Conservation (phyloP, 148 eudicot species). For the Cornus florida region DNA sequence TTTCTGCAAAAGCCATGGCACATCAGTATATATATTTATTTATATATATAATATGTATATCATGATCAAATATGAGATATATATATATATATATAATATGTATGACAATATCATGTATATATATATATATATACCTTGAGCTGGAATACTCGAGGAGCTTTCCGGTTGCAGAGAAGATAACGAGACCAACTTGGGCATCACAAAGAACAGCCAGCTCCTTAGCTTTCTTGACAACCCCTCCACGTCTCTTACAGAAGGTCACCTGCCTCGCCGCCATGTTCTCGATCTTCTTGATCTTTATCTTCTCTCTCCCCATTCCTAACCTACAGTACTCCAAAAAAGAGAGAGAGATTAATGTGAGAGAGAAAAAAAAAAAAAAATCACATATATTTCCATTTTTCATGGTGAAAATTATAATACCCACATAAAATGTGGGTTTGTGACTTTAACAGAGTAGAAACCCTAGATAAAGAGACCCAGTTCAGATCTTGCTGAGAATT, state of each 20-base stretch:
- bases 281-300: slow-evolving; percentile 49
- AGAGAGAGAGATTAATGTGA: neutral
- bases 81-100: no score
- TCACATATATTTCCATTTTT: no score
- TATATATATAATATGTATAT: no score
- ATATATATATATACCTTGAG: slow-evolving; percentile 25
- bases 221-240: slow-evolving; percentile 49
- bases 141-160: slow-evolving; percentile 39
- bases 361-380: no score
- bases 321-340: neutral
- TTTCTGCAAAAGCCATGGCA: no score
- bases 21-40: no score
- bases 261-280: slow-evolving; percentile 50
- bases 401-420: no score
- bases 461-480: neutral
- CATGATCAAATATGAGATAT: no score
- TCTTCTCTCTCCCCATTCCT: slow-evolving; percentile 44
- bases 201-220: slow-evolving; percentile 47
- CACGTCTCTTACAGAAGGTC: slow-evolving; percentile 45
- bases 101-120: no score
- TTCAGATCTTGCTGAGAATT: neutral
- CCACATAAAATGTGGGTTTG: no score
- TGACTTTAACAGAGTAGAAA: neutral
- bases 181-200: slow-evolving; percentile 48
- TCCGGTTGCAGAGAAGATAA: slow-evolving; percentile 45